phyloP scores from a whole-genome alignment of 139 green algal species.

The Chlorella sorokiniana region DNA sequence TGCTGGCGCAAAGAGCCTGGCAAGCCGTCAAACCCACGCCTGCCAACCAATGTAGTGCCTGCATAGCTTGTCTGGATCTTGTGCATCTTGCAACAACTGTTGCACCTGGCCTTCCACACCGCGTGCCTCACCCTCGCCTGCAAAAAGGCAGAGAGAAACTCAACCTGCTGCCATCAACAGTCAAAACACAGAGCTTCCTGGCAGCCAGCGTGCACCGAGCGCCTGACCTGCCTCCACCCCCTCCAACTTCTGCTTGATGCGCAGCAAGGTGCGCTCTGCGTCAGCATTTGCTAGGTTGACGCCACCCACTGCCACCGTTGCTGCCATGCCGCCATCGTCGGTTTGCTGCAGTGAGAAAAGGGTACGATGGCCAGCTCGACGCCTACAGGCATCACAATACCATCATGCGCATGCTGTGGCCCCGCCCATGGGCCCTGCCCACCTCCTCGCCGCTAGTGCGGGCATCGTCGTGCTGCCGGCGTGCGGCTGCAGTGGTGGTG shows the following conservation, averaged over 20 bases:
- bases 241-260: conserved; percentile 94
- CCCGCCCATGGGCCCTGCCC: background rate
- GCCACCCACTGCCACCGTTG: background rate
- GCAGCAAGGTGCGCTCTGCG: conserved; percentile 84
- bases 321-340: background rate
- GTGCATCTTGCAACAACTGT: conserved; percentile 85
- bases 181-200: background rate
- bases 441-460: conserved; percentile 11
- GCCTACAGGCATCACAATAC: background rate
- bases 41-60: conserved; percentile 91
- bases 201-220: no score
- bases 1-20: no score
- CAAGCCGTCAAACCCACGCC: conserved; percentile 66
- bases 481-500: conserved; percentile 56
- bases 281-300: conserved; percentile 73
- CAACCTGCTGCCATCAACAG: background rate
- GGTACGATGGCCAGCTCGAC: no score
- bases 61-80: conserved; percentile 80
- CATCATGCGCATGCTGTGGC: no score
- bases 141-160: background rate
- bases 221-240: conserved; percentile 70
- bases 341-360: background rate
- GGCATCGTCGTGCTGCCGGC: conserved; percentile 56
- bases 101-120: conserved; percentile 82
- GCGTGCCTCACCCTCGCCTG: conserved; percentile 70